Evolutionary conservation across 106 monocot genomes (phyloP).

Genomic region (Amphibolis antarctica): DNA sequence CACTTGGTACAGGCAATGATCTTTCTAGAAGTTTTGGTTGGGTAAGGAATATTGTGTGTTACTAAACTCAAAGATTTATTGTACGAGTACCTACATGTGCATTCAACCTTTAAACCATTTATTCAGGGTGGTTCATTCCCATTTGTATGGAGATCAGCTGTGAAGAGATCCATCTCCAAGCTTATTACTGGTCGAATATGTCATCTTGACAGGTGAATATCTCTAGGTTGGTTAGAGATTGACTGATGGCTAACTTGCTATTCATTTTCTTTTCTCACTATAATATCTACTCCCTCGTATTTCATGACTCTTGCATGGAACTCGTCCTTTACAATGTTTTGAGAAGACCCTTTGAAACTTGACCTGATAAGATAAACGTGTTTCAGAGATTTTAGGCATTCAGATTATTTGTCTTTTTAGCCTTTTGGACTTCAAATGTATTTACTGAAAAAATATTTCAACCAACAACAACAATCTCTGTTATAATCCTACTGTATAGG

Average conservation of each 20-base stretch:
- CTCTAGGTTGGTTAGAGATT: neutral
- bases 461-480: too few species aligned
- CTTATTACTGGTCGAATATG: conserved; percentile 46
- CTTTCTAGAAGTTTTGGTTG: conserved; percentile 87
- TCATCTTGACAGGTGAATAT: conserved; percentile 70
- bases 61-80: neutral
- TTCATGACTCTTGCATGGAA: too few species aligned
- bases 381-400: too few species aligned
- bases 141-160: conserved; percentile 78
- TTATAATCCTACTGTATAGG: too few species aligned
- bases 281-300: too few species aligned
- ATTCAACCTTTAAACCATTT: conserved; percentile 4
- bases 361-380: too few species aligned
- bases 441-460: too few species aligned
- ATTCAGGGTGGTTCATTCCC: conserved; percentile 92
- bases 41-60: conserved; percentile 25
- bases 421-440: too few species aligned
- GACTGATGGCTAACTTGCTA: neutral
- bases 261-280: neutral
- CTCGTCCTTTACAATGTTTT: too few species aligned
- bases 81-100: neutral
- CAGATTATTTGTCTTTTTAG: too few species aligned
- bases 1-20: conserved; percentile 94
- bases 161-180: conserved; percentile 51
- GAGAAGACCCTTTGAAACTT: too few species aligned